Evolutionary conservation across 208 protist genomes (phyloP), one percentile per base, ranked within the genome.

Genomic region (Acanthamoeba triangularis): DNA sequence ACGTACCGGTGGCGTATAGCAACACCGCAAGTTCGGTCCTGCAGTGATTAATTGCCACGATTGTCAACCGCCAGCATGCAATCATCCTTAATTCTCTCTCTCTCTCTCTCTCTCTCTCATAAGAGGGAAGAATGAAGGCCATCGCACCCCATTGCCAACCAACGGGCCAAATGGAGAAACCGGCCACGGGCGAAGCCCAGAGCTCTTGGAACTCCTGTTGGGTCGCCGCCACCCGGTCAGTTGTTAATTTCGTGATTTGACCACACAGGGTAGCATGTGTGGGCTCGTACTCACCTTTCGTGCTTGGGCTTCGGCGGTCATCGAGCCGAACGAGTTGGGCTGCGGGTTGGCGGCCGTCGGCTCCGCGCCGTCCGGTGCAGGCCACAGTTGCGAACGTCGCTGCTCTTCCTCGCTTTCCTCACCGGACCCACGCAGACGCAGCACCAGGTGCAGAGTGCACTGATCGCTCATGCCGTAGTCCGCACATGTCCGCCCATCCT

Each of bases 111-210:
- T n/a, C n/a, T n/a, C n/a, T 30, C 8, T 69, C n/a, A 69, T 69
- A 69, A 35, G 28, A 59, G 16, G 16, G 7, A 59, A 59, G 16
- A 59, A 18, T 18, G 16, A 59, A 59, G 16, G 16, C 23, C 25
- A 52, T 16, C 72, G 8, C 41, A 84, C 76, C 76, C 76, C 76
- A 84, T 10, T 84, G 76, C 76, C 76, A 84, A 13, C 76, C 76
- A 11, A 56, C 76, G 35, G 76, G 76, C 76, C 76, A 84, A 14
- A 84, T 84, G 28, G 20, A 16, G 76, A 84, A 84, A 25, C 44
- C 76, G 2, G 4, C 44, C 7, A 37, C 3, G 2, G 44, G 11
- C 20, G 44, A 3, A 20, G 16, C 25, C 76, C 76, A 84, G 16
- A 84, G 37, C 35, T 47, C 76, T 47, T 30, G 41, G 20, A 84